Base-by-base conservation (phyloP, 306 rosid genomes). In the Fragaria nilgerrensis region DNA sequence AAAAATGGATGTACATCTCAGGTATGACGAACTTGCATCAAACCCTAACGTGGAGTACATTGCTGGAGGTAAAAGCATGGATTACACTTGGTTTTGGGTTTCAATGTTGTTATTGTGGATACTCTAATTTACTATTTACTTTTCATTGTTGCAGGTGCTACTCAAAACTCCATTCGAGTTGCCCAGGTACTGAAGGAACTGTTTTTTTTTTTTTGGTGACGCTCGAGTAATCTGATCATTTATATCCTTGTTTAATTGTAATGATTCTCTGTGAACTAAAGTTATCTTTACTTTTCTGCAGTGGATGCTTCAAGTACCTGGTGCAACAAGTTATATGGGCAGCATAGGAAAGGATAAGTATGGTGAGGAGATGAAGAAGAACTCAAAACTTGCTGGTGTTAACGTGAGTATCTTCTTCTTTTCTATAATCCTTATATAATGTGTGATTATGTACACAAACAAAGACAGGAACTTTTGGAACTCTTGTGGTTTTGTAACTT, bases 261-360 rank as follows among this genome's bases (percentile, higher is more conserved):
- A 19, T 53, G 39, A 62, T 13, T 61, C 2, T 23, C 45, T 7
- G 12, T 17, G 9, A 15, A 10, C 12, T 32, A 2, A 62, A 45
- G 7, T 6, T 12, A 3, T 44, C 20, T 64, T 59, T 39, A 23
- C 41, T 27, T 13, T 85, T 41, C 17, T 79, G 14, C 69, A 95
- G 97, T 95, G 99, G 97, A 52, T 95, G 91, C 96, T 95, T 81
- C 98, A 92, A 89, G 79, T 39, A 39, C 97, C 99, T 27, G 93
- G 94, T 32, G 98, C 94, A 77, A 90, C 99, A 23, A 82, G 96
- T 82, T 95, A 87, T 80, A 95, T 95, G 2, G 99, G 99, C 48
- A 85, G 91, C 89, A 92, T 95, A 9, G 98, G 99, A 78, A 95
- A 91, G 92, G 98, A 95, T 85, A 95, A 90, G 77, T 92, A 75